Evolutionary conservation across 2,329 filamentous ascomycete genomes (phyloP), one percentile per base, ranked within the genome.

Genomic region (Metarhizium album): DNA sequence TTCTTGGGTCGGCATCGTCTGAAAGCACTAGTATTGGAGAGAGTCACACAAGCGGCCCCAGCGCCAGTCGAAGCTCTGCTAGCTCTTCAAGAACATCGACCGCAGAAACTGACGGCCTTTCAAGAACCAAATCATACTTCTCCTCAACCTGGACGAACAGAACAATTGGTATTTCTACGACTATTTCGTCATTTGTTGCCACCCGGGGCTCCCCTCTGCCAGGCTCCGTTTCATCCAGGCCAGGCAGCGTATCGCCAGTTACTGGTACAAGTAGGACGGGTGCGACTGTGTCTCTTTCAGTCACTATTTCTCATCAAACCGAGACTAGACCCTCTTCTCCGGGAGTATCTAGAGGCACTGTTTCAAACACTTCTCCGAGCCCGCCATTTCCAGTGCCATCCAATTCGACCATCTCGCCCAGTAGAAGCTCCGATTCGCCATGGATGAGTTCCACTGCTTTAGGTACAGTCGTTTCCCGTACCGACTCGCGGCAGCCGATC

Each of bases 111-210:
- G 51, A 52, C 8, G 43, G 51, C 2, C 37, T 31, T 6, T 47
- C 47, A 46, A 50, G 47, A 31, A 52, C 51, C 13, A 46, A 27
- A 24, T 49, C 51, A 2, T 52, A 38, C 24, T 52, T 50, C 38
- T 47, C 51, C 35, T 47, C 51, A 16, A 43, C 35, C 14, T 52
- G 47, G 51, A 13, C 29, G 23, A 52, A 52, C 5, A 47, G 29
- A 16, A 52, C 51, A 18, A 38, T 27, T 2, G 29, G 18, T 42
- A 52, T 35, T 40, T 38, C 29, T 42, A 23, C 31, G 7, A 35
- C 31, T 20, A 37, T 22, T 27, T 45, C 45, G 24, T 24, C 42
- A n/a, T 23, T 47, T 8, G 29, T 31, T 20, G 35, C 47, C 6
- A 43, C 47, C 27, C 43, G 43, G 31, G 42, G 24, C 3, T 46